Evolutionary conservation across 2,329 filamentous ascomycete species (phyloP), one percentile per base, ranked within the genome.

Genomic region (Pseudogymnoascus sp.): DNA sequence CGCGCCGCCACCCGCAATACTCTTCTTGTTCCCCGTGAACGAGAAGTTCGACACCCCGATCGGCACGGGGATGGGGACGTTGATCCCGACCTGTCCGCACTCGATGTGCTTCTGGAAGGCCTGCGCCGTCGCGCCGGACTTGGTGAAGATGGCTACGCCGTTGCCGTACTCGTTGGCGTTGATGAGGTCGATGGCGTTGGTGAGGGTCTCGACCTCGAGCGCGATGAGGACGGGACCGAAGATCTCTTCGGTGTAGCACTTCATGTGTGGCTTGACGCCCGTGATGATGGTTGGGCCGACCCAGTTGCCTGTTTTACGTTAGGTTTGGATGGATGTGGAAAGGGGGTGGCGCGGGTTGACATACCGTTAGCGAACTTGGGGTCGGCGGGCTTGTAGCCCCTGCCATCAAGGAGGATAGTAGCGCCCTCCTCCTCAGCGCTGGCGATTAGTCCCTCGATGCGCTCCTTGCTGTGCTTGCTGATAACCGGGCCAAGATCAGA

Each of bases 141-240:
- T 80, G 12, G 89, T 94, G 77, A 94, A 94, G 77, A 94, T 89
- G 68, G 90, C 89, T 9, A 85, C 85, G 65, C 89, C 89, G 77
- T 94, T 94, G 66, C 89, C 89, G 73, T 94, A 94, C 74, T 91
- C 87, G 75, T 94, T 94, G 62, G 76, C 78, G 76, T 94, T 94
- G 78, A 94, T 92, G 64, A 92, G 76, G 30, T 88, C 82, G 67
- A 94, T 85, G 35, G 89, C 89, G 59, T 90, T 88, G 69, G 92
- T 87, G 60, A 92, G 81, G 5, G 87, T 90, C 39, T 86, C 82
- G 15, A 88, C 86, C 68, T 89, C 89, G 63, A 94, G 77, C 76
- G 88, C 91, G 61, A 94, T 88, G 15, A 94, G 80, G 8, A 94
- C 89, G 1, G 89, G 89, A 1, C 89, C 89, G 65, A 94, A 94